Conservation (phyloP, 306 rosid genomes). For the Malus asiatica region DNA sequence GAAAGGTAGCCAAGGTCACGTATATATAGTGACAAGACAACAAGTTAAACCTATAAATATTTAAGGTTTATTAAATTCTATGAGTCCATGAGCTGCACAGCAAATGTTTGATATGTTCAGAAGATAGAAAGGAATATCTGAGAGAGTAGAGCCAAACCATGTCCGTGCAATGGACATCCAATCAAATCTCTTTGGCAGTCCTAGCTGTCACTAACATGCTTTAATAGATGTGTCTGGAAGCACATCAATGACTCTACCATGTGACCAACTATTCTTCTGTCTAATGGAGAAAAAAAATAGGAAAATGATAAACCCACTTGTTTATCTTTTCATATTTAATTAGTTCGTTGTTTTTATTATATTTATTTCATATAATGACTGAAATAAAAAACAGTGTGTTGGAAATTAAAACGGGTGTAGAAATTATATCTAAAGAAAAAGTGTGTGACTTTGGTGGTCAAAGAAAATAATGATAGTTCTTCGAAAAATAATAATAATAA, state of each 20-base stretch:
- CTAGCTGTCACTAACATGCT: conserved; percentile 54
- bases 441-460: conserved; percentile 31
- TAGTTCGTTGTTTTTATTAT: too few species aligned
- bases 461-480: conserved; percentile 21
- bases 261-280: conserved; percentile 18
- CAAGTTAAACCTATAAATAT: too few species aligned
- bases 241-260: conserved; percentile 66
- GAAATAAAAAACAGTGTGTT: too few species aligned
- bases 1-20: conserved; percentile 17
- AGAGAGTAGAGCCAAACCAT: not conserved
- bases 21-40: conserved; percentile 17
- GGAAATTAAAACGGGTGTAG: too few species aligned
- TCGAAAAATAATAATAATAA: too few species aligned
- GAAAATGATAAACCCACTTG: too few species aligned
- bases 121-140: conserved; percentile 19
- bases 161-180: conserved; percentile 30
- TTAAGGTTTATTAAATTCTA: too few species aligned
- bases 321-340: too few species aligned
- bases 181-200: conserved; percentile 12
- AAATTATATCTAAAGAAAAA: too few species aligned
- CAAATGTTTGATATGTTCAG: not conserved
- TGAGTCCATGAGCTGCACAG: too few species aligned
- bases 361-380: too few species aligned
- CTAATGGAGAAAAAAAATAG: not conserved
- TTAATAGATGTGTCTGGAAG: conserved; percentile 62